phyloP scores from a whole-genome alignment of 1,139 yeast genomes.

The Starmera stellimalicola region DNA sequence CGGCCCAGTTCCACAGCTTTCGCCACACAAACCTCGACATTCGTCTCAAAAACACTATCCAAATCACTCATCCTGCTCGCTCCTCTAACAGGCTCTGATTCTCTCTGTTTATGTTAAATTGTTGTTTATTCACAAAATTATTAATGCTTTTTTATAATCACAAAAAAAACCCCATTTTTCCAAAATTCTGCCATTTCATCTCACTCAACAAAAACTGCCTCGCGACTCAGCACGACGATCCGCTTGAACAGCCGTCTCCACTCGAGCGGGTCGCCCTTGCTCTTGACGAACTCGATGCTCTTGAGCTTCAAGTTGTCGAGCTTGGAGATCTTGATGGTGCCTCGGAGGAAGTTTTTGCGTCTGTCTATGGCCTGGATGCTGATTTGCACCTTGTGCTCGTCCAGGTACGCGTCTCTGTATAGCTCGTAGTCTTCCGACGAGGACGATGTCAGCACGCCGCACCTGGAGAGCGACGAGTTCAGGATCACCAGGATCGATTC shows the following conservation, averaged over 20 bases:
- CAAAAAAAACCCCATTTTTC: too few species aligned
- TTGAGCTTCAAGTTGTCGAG: conserved; percentile 28
- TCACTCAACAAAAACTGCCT: conserved; percentile 31
- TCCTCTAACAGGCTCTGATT: not conserved
- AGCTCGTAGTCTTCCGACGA: conserved; percentile 9
- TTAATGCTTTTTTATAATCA: too few species aligned
- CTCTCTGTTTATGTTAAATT: too few species aligned
- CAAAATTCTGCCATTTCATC: too few species aligned
- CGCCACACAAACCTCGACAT: conserved; percentile 35
- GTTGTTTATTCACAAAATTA: not conserved
- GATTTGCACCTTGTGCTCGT: conserved; percentile 24
- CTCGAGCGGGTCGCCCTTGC: conserved; percentile 56
- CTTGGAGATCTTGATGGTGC: conserved; percentile 33
- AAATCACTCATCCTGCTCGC: conserved; percentile 5
- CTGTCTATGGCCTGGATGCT: conserved; percentile 37
- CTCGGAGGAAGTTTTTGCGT: conserved; percentile 35
- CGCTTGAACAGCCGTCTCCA: conserved; percentile 56
- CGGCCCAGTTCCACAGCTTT: conserved; percentile 25
- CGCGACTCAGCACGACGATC: conserved; percentile 43
- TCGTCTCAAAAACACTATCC: conserved; percentile 20
- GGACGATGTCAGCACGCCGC: conserved; percentile 24
- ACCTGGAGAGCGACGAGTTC: conserved; percentile 28
- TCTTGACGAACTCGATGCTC: conserved; percentile 40
- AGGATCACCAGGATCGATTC: conserved; percentile 33
- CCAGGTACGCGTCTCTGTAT: conserved; percentile 6